Percentiles rank a stretch among this genome's conserved stretches.
These are phyloP conservation scores for Ajuga reptans DNA, from an alignment of 305 asterid species.

Conservation along the genomic window DNA sequence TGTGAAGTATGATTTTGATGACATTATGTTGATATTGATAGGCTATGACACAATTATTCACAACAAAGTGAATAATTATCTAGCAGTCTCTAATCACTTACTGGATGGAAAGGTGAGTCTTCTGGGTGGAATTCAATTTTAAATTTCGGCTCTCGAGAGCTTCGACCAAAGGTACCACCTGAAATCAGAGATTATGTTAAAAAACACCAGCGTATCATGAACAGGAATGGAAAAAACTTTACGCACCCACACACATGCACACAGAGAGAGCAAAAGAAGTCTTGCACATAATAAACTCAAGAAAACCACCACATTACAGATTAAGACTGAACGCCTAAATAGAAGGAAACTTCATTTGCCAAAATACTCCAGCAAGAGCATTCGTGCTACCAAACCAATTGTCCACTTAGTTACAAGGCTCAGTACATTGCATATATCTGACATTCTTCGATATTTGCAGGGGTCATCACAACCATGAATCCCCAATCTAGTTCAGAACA, in stretches of 20 bases:
- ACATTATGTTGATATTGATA: not conserved
- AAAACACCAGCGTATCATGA: not conserved
- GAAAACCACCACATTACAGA: slow-evolving; percentile 9
- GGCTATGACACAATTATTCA: slow-evolving; percentile 14
- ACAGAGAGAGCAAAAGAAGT: not conserved
- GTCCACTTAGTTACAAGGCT: slow-evolving; percentile 9
- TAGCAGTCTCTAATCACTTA: slow-evolving; percentile 35
- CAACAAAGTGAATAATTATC: not conserved
- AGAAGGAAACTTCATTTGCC: not conserved
- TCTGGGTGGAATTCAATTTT: slow-evolving; percentile 72
- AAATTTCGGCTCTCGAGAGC: slow-evolving; percentile 87
- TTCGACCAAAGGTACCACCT: slow-evolving; percentile 71
- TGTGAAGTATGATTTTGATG: slow-evolving; percentile 7
- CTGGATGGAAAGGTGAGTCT: slow-evolving; percentile 74
- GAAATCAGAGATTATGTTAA: slow-evolving; percentile 20
- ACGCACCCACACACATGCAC: too few species aligned
- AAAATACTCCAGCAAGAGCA: slow-evolving; percentile 9
- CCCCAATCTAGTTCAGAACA: not conserved
- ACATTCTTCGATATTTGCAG: not conserved
- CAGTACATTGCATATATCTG: not conserved
- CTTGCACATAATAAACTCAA: not conserved
- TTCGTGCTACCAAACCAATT: not conserved
- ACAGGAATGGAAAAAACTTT: not conserved
- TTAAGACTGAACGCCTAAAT: slow-evolving; percentile 4
- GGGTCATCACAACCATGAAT: not conserved